Percentiles rank a stretch among this genome's conserved stretches.
Evolutionary conservation across 2,329 filamentous ascomycete genomes (phyloP).

Genomic region (Aspergillus sp.): DNA sequence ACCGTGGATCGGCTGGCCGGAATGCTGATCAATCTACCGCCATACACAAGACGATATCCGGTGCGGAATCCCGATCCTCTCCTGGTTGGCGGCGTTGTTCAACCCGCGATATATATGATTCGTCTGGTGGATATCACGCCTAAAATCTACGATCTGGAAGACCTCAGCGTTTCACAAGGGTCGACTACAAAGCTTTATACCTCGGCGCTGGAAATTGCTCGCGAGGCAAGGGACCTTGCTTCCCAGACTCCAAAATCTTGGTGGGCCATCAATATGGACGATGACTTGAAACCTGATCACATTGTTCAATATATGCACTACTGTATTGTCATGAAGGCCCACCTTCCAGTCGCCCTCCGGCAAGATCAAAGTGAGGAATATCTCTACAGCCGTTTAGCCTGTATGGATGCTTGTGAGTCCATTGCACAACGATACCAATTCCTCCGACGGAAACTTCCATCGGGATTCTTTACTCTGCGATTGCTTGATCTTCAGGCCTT

Average conservation of each 20-base stretch:
- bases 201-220: conserved; percentile 11
- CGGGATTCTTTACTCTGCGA: conserved; percentile 14
- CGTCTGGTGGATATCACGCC: conserved; percentile 12
- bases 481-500: conserved; percentile 20
- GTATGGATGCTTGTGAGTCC: conserved; percentile 18
- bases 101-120: conserved; percentile 10
- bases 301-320: conserved; percentile 19
- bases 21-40: conserved; percentile 37
- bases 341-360: conserved; percentile 15
- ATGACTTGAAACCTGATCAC: conserved; percentile 10
- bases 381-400: conserved; percentile 16
- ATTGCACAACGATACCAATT: conserved; percentile 13
- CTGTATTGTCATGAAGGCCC: conserved; percentile 15
- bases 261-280: conserved; percentile 8
- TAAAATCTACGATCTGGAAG: conserved; percentile 15
- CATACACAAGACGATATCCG: conserved; percentile 29
- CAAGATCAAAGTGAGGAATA: conserved; percentile 13
- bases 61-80: background rate
- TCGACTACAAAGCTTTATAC: conserved; percentile 6
- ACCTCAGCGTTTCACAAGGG: conserved; percentile 7
- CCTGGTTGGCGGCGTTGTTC: conserved; percentile 12
- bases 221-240: conserved; percentile 12
- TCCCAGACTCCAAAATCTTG: conserved; percentile 12
- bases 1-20: conserved; percentile 31
- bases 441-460: conserved; percentile 12